Percentiles rank a stretch among this genome's conserved stretches.
These are phyloP conservation scores for Teunomyces aglyptinius DNA, from an alignment of 805 yeast species.

Conservation along the genomic window DNA sequence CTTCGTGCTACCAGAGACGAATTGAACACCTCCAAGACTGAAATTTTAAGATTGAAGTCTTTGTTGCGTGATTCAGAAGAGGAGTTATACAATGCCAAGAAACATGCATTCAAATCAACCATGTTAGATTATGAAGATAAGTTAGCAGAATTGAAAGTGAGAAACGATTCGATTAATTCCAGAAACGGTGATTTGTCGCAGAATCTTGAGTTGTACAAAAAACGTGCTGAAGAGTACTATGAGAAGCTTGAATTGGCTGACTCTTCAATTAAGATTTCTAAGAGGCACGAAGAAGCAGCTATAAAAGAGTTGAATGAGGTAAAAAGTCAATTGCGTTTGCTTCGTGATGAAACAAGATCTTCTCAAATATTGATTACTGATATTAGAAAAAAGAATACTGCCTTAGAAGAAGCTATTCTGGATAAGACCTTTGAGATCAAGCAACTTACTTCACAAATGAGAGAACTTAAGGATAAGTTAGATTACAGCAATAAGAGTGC, in stretches of 20 bases:
- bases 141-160: conserved; percentile 51
- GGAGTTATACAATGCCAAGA: conserved; percentile 39
- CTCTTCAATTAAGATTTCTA: conserved; percentile 60
- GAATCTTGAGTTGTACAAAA: conserved; percentile 59
- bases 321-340: conserved; percentile 42
- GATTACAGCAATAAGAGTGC: conserved; percentile 47
- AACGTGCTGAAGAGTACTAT: conserved; percentile 71
- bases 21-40: conserved; percentile 39
- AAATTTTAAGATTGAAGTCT: conserved; percentile 40
- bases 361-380: conserved; percentile 54
- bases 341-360: conserved; percentile 51
- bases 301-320: conserved; percentile 48
- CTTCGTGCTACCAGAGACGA: conserved; percentile 44
- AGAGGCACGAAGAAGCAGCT: conserved; percentile 57
- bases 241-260: conserved; percentile 77
- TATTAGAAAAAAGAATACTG: conserved; percentile 48
- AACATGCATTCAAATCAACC: conserved; percentile 40
- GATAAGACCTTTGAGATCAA: conserved; percentile 56
- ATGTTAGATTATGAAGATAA: conserved; percentile 37
- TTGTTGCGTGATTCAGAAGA: conserved; percentile 44
- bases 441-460: conserved; percentile 47
- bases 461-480: conserved; percentile 55
- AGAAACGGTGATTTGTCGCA: conserved; percentile 56
- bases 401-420: conserved; percentile 54
- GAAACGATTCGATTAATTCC: conserved; percentile 53